Conservation (phyloP, 2,329 filamentous ascomycete species). For the Hysterium pulicare region DNA sequence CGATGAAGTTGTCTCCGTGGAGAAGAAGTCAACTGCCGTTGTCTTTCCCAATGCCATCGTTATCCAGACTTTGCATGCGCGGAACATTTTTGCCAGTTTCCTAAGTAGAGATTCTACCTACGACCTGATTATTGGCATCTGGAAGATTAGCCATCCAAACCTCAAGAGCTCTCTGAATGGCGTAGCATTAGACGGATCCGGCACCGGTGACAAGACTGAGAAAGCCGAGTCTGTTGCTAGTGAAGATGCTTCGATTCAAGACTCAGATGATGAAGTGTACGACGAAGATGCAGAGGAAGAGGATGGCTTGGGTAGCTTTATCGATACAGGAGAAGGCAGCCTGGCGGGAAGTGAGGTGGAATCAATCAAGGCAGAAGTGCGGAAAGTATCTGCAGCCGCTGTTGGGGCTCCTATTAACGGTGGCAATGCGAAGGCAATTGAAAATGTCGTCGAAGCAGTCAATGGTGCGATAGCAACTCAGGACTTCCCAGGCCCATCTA, state of each 20-base stretch:
- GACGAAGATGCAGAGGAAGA: slow-evolving; percentile 77
- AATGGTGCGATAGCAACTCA: slow-evolving; percentile 41
- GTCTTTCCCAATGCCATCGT: slow-evolving; percentile 97
- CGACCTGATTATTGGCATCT: slow-evolving; percentile 94
- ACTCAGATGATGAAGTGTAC: slow-evolving; percentile 73
- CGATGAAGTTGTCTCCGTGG: slow-evolving; percentile 93
- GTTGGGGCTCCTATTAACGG: slow-evolving; percentile 38
- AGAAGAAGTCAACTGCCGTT: slow-evolving; percentile 93
- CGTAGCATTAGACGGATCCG: slow-evolving; percentile 69
- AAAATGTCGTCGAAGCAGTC: slow-evolving; percentile 37
- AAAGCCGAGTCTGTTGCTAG: slow-evolving; percentile 64
- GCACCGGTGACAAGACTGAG: slow-evolving; percentile 85
- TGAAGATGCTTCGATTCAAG: slow-evolving; percentile 52
- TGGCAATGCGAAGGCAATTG: slow-evolving; percentile 38
- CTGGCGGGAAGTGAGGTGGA: slow-evolving; percentile 52
- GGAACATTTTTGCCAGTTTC: slow-evolving; percentile 93
- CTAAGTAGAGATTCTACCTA: slow-evolving; percentile 94
- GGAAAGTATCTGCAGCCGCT: slow-evolving; percentile 66
- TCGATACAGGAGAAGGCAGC: slow-evolving; percentile 53
- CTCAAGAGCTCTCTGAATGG: slow-evolving; percentile 89
- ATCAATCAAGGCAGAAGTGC: slow-evolving; percentile 54
- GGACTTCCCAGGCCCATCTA: slow-evolving; percentile 81
- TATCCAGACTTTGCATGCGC: slow-evolving; percentile 91
- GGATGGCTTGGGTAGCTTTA: slow-evolving; percentile 62
- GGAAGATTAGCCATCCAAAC: slow-evolving; percentile 93